Base-by-base conservation (phyloP, 305 asterid genomes). In the Fraxinus xanthoxyloides region DNA sequence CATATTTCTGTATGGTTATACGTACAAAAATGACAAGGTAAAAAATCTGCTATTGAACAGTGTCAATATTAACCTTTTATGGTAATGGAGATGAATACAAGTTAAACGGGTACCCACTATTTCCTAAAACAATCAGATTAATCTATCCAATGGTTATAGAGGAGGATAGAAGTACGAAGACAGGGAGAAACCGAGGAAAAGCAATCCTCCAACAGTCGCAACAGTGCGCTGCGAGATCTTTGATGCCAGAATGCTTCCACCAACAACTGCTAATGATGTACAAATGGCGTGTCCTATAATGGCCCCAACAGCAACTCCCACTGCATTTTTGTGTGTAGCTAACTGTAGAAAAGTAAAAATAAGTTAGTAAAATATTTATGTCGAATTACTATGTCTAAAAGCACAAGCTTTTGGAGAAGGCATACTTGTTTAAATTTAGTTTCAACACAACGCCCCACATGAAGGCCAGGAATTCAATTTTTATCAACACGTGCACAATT, bases 161-260 rank as follows among this genome's bases (percentile, higher is more conserved):
- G 99, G 98, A 72, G 98, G 99, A 78, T 94, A 95, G 76, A 94
- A 94, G 87, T 93, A 94, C 0, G 99, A 95, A 30, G 99, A 95
- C 85, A 95, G 65, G 17, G 98, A 93, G 80, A 95, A 95, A 24
- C 99, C 93, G 2, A 94, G 91, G 92, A 95, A 95, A 36, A 95
- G 98, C 86, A 95, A 83, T 26, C 99, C 99, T 75, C 98, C 99
- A 0, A 92, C 82, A 9, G 91, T 90, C 32, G 99, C 99, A 78
- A 94, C 98, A 12, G 99, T 89, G 38, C 99, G 92, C 87, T 95
- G 99, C 2, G 99, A 95, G 84, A 95, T 95, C 90, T 88, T 95
- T 7, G 99, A 91, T 35, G 99, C 98, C 84, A 94, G 85, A 90
- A 93, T 94, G 88, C 99, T 95, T 89, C 99, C 99, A 35, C 99